Evolutionary conservation across 495 filamentous ascomycete species (phyloP).

Genomic region (Tuber microsphaerosporum): DNA sequence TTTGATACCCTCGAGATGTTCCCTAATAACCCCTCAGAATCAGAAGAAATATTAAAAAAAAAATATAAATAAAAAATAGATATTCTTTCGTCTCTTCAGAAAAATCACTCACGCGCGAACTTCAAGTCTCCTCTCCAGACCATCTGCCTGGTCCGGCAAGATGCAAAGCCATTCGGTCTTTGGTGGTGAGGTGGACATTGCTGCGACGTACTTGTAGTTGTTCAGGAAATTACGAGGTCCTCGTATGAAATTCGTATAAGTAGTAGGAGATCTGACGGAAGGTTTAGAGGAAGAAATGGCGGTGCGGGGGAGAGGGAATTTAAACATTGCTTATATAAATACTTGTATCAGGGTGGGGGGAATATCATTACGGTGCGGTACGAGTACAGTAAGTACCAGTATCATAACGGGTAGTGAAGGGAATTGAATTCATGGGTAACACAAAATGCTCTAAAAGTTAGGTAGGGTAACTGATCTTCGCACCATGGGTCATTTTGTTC

Average conservation of each 20-base stretch:
- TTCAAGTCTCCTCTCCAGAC: slow-evolving; percentile 58
- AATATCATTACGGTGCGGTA: not conserved
- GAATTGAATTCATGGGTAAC: not conserved
- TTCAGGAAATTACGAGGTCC: not conserved
- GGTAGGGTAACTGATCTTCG: slow-evolving; percentile 11
- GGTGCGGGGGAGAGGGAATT: slow-evolving; percentile 26
- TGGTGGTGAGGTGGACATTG: slow-evolving; percentile 42
- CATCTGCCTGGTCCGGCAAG: slow-evolving; percentile 65
- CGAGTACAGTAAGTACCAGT: too few relatives aligned
- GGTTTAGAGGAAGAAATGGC: not conserved
- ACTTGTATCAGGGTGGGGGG: slow-evolving; percentile 3
- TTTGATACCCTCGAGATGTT: slow-evolving; percentile 53
- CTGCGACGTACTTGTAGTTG: slow-evolving; percentile 2
- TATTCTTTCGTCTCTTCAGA: not conserved
- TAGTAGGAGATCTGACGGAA: slow-evolving; percentile 7
- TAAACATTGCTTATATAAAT: slow-evolving; percentile 13
- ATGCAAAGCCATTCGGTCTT: slow-evolving; percentile 81
- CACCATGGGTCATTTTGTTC: not conserved
- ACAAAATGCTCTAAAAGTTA: not conserved
- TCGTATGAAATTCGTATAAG: not conserved
- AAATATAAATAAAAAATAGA: not conserved
- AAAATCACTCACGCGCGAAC: slow-evolving; percentile 58
- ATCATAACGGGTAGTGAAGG: not conserved
- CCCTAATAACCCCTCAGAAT: slow-evolving; percentile 41
- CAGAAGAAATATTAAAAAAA: not conserved